Conservation (phyloP, 805 yeast species). For the Candida chauliodis region DNA sequence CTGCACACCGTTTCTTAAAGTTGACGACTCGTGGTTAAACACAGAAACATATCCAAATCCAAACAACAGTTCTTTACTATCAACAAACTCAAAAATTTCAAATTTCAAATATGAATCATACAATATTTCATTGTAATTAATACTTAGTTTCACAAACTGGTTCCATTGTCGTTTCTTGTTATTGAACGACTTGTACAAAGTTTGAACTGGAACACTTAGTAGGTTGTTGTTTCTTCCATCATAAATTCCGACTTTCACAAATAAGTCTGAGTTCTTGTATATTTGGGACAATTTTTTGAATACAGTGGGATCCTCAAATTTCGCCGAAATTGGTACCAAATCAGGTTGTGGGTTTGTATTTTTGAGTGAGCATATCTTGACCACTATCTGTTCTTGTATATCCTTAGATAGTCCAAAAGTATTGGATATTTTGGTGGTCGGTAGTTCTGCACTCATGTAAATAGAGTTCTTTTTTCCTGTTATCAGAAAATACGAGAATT, state of each 20-base stretch:
- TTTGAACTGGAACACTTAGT: constrained; percentile 29
- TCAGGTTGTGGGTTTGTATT: constrained; percentile 8
- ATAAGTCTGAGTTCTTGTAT: constrained; percentile 32
- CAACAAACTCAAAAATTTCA: constrained; percentile 64
- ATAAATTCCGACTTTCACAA: constrained; percentile 26
- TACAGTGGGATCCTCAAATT: constrained; percentile 31
- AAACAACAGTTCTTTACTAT: constrained; percentile 49
- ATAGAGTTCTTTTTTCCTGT: not conserved
- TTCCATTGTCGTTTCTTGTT: constrained; percentile 55
- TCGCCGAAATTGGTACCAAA: constrained; percentile 26
- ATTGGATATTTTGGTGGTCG: constrained; percentile 16
- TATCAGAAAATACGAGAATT: not conserved
- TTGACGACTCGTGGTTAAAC: constrained; percentile 51
- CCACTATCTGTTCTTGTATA: constrained; percentile 27
- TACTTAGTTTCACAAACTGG: constrained; percentile 70
- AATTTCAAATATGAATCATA: constrained; percentile 57
- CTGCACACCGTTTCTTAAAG: constrained; percentile 72
- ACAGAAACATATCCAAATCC: constrained; percentile 59
- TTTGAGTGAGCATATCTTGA: constrained; percentile 32
- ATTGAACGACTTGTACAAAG: constrained; percentile 31
- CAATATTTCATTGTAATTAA: constrained; percentile 68
- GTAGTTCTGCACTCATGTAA: not conserved
- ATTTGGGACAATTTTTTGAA: constrained; percentile 32
- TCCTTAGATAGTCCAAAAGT: constrained; percentile 41
- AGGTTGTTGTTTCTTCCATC: constrained; percentile 28